Base-by-base conservation (phyloP, 192 early-diverging fungal genomes). In the Coemansia sp. region DNA sequence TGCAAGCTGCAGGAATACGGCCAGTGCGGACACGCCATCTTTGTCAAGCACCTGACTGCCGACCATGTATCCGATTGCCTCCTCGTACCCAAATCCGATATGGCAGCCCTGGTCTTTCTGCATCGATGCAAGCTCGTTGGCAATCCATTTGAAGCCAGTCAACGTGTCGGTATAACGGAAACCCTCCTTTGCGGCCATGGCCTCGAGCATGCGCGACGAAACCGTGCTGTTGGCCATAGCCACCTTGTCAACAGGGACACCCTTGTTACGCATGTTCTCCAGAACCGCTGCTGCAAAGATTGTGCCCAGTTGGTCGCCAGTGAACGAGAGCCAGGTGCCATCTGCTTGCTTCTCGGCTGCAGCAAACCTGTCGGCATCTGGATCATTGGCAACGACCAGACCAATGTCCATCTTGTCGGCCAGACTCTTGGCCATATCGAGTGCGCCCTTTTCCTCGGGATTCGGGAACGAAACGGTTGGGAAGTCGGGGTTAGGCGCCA, bases 61-160 rank as follows among this genome's bases (percentile, higher is more conserved):
- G 51, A 86, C 69, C 84, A 92, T 93, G 73, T 92, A 90, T 25
- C 91, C 94, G 47, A 97, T 94, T 15, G 95, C 93, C 80, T 97
- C 94, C 71, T 97, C 95, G 66, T 90, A 97, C 13, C 87, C 92
- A 69, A 97, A 94, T 21, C 86, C 74, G 6, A 86, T 87, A 55
- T 84, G 57, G 42, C 84, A 82, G 15, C 89, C 90, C 57, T 84
- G 62, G 15, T 75, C 61, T 7, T 55, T 19, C 57, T 83, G 80
- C 63, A 96, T 58, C 10, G 83, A 78, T 33, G 88, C 82, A 25
- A 89, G 88, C 38, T 82, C 76, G 71, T 95, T 97, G 18, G 91
- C 89, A 53, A 97, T 85, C 90, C 92, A 97, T 69, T 97, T 97
- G 83, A 97, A 96, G 24, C 95, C 94, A 10, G 94, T 97, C 44